Conservation (phyloP, 257 asterid genomes). For the Capsicum chinense region DNA sequence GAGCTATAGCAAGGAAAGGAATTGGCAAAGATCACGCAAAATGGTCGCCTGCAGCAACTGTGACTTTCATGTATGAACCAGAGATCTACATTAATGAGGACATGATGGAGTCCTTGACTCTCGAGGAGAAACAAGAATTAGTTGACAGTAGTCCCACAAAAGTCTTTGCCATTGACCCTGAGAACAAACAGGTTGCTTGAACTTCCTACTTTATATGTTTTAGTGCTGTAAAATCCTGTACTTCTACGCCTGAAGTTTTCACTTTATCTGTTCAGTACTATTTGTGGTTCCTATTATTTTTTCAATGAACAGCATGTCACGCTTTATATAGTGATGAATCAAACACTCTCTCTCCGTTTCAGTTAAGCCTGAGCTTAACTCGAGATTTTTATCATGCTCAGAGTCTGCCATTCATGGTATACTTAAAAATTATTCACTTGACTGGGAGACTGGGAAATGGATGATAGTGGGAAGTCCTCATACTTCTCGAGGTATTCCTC, state of each 20-base stretch:
- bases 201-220: neutral
- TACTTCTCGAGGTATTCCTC: neutral
- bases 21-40: constrained; percentile 99
- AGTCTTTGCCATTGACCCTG: constrained; percentile 75
- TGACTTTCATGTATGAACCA: constrained; percentile 97
- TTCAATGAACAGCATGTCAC: neutral
- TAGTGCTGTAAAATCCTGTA: neutral
- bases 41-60: constrained; percentile 99
- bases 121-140: constrained; percentile 65
- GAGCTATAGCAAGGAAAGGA: constrained; percentile 99
- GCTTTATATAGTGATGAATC: neutral
- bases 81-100: constrained; percentile 90
- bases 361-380: neutral
- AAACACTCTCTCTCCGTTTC: neutral
- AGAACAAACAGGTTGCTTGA: constrained; percentile 64
- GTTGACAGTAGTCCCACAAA: constrained; percentile 95
- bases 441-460: neutral
- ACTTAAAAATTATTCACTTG: neutral
- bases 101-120: constrained; percentile 73
- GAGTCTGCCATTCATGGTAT: neutral
- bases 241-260: neutral
- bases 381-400: neutral
- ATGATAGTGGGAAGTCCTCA: neutral
- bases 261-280: neutral
- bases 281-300: neutral